These are phyloP conservation scores for Ilex aquifolium DNA, from an alignment of 257 asterid genomes.

Conservation along the genomic window DNA sequence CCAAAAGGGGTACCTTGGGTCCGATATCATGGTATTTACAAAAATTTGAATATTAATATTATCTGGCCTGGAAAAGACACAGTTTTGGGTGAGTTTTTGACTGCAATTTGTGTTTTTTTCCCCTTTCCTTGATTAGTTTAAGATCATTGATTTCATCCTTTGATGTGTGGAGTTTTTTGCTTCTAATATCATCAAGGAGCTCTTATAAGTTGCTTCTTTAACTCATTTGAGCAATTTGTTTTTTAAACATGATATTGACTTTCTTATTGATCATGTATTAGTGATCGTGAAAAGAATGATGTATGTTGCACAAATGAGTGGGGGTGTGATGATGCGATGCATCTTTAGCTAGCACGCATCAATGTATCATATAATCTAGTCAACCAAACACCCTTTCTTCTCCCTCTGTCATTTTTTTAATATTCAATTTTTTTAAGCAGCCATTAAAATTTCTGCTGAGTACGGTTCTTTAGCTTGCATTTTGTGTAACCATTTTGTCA, in stretches of 20 bases:
- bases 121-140: not conserved
- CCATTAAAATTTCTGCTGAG: no score
- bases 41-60: conserved; percentile 53
- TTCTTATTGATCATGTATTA: not conserved
- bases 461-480: no score
- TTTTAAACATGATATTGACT: not conserved
- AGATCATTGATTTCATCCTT: not conserved
- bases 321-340: no score
- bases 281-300: no score
- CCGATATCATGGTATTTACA: conserved; percentile 68
- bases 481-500: no score
- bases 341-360: no score
- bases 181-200: not conserved
- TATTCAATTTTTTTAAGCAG: no score
- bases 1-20: conserved; percentile 96
- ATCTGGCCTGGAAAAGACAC: conserved; percentile 90
- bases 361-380: no score
- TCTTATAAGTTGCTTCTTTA: not conserved
- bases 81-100: conserved; percentile 48
- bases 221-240: not conserved
- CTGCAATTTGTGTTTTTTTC: not conserved
- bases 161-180: not conserved
- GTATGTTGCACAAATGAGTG: no score
- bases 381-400: no score
- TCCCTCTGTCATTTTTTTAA: no score